Evolutionary conservation across 2,329 filamentous ascomycete species (phyloP).

Genomic region (Calonectria hongkongensis): DNA sequence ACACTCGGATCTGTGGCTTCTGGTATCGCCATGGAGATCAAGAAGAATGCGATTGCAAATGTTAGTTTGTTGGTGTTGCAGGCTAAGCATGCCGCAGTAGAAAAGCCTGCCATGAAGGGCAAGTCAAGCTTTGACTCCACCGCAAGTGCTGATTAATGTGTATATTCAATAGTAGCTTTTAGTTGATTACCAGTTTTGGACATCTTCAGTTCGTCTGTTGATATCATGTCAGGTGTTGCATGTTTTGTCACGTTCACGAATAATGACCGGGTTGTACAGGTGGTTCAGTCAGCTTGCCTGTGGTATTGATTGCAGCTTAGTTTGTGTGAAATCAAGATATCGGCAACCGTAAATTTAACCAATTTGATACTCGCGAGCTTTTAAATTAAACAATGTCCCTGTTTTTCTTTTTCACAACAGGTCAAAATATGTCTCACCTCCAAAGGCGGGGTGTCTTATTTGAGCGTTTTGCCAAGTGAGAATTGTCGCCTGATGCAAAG

Average conservation of each 20-base stretch:
- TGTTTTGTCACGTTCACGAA: too few species aligned
- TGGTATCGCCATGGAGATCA: conserved; percentile 34
- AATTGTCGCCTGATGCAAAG: not conserved
- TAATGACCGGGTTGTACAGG: too few species aligned
- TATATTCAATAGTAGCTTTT: not conserved
- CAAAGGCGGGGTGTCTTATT: not conserved
- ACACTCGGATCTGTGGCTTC: conserved; percentile 36
- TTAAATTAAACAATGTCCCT: too few species aligned
- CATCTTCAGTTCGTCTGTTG: too few species aligned
- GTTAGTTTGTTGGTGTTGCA: conserved; percentile 38
- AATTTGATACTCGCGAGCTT: too few species aligned
- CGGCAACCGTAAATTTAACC: too few species aligned
- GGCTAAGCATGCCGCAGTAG: conserved; percentile 17
- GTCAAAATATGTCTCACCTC: not conserved
- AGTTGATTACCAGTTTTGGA: too few species aligned
- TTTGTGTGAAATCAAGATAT: too few species aligned
- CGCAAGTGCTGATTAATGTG: not conserved
- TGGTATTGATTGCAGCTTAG: too few species aligned
- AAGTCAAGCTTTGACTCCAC: conserved; percentile 30
- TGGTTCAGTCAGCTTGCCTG: too few species aligned
- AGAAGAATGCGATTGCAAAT: conserved; percentile 10
- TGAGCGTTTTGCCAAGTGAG: not conserved
- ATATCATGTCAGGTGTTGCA: too few species aligned
- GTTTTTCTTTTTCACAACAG: too few species aligned
- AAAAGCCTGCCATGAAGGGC: not conserved